phyloP scores from a whole-genome alignment of 768 basidiomycete genomes.

The Phanerodontia chrysosporium region DNA sequence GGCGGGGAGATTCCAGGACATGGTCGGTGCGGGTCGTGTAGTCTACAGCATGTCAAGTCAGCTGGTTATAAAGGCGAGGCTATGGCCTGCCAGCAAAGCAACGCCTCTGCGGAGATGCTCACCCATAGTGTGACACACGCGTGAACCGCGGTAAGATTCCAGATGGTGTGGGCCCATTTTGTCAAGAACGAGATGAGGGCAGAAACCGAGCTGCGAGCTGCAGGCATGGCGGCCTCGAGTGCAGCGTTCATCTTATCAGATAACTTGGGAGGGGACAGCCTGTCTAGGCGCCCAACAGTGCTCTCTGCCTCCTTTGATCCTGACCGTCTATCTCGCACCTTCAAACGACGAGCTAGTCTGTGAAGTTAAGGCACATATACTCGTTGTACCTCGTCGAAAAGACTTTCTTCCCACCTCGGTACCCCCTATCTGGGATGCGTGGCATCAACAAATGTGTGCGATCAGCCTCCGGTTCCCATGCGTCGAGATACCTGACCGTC shows the following conservation, averaged over 20 bases:
- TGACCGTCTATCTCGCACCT: background rate
- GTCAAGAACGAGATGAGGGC: background rate
- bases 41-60: background rate
- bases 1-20: constrained; percentile 3
- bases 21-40: background rate
- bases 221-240: background rate
- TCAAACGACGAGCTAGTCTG: background rate
- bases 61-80: background rate
- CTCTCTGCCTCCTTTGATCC: background rate
- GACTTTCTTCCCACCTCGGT: too few relatives aligned
- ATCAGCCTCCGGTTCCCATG: too few relatives aligned
- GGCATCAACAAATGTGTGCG: too few relatives aligned
- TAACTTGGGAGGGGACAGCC: background rate
- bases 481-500: too few relatives aligned
- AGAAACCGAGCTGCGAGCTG: background rate
- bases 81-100: background rate
- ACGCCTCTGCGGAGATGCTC: background rate
- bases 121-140: background rate
- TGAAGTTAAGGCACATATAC: too few relatives aligned
- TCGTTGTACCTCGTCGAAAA: too few relatives aligned
- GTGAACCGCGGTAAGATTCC: background rate
- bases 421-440: too few relatives aligned
- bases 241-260: background rate
- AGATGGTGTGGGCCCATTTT: background rate
- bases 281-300: background rate